Percentiles rank a stretch among this genome's conserved stretches.
phyloP scores from a whole-genome alignment of 352 stramenopile species.

The Globisporangium echinulatum region DNA sequence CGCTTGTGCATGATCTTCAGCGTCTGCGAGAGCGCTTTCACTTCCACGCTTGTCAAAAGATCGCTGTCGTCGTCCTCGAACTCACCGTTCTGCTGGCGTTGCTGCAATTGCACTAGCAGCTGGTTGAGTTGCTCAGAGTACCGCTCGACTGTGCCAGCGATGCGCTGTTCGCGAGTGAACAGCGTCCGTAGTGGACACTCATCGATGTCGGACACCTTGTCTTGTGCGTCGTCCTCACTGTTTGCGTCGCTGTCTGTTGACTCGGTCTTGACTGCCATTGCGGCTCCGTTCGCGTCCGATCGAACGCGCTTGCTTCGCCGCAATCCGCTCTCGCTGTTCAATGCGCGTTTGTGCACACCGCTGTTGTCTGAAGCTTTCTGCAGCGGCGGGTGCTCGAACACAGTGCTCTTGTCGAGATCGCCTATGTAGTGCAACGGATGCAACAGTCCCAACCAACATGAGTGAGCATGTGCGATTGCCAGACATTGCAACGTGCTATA shows the following conservation, averaged over 20 bases:
- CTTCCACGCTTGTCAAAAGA: conserved; percentile 39
- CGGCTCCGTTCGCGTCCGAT: conserved; percentile 4
- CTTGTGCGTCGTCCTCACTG: conserved; percentile 9
- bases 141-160: conserved; percentile 57
- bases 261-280: not conserved
- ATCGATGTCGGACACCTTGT: conserved; percentile 12
- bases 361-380: not conserved
- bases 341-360: conserved; percentile 10
- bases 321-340: not conserved
- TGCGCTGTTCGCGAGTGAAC: conserved; percentile 46
- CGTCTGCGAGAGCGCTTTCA: conserved; percentile 58
- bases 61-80: conserved; percentile 28
- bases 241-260: conserved; percentile 5
- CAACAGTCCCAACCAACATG: not conserved
- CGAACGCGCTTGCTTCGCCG: conserved; percentile 16
- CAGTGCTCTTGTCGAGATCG: conserved; percentile 3
- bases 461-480: no score
- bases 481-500: not conserved
- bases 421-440: not conserved
- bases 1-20: conserved; percentile 69
- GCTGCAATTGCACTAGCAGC: conserved; percentile 29
- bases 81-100: conserved; percentile 23
- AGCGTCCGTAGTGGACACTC: conserved; percentile 23
- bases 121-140: conserved; percentile 46
- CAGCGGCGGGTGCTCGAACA: conserved; percentile 1